Evolutionary conservation across 2,329 filamentous ascomycete species (phyloP), one percentile per base, ranked within the genome.

Genomic region (Sclerotinia trifoliorum): DNA sequence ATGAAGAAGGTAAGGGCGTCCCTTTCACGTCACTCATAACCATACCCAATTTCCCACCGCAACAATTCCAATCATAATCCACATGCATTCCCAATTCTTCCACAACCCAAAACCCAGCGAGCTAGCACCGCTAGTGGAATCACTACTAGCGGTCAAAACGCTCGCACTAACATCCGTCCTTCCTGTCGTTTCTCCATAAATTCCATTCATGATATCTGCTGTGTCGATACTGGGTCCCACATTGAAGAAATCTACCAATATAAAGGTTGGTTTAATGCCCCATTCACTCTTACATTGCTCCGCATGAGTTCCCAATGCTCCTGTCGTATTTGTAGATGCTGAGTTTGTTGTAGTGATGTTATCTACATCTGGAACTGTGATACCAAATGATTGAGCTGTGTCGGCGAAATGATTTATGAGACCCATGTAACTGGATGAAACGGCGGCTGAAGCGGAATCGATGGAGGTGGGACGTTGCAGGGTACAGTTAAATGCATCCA

Each of bases 361-460:
- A 71, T 80, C 82, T n/a, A 84, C 81, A 72, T 90, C 85, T 2
- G 90, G 90, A 52, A 87, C 80, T 71, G 85, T 79, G 74, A 92
- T 85, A 69, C 81, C 82, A 5, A 83, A 78, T n/a, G 81, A 77
- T 29, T 87, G 76, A 6, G 76, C 79, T 68, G 83, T 80, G 80
- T 94, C 88, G 65, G 90, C 84, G 81, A 95, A 94, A 80, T 95
- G 92, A 82, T 95, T 95, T 81, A 92, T 84, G 13, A 95, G 81
- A 35, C 91, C 87, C 77, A 95, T 83, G 73, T 87, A 84, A 73
- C 85, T 85, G 1, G 83, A 82, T 0, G 81, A 75, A 35, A 90
- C 75, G 1, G 89, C 90, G 1, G 81, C 74, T 21, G 83, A 75
- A 61, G 83, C 83, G 4, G 81, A 76, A 29, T 79, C 77, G 46